Base-by-base conservation (phyloP, 495 filamentous ascomycete species). In the Penicillium diatomitis region DNA sequence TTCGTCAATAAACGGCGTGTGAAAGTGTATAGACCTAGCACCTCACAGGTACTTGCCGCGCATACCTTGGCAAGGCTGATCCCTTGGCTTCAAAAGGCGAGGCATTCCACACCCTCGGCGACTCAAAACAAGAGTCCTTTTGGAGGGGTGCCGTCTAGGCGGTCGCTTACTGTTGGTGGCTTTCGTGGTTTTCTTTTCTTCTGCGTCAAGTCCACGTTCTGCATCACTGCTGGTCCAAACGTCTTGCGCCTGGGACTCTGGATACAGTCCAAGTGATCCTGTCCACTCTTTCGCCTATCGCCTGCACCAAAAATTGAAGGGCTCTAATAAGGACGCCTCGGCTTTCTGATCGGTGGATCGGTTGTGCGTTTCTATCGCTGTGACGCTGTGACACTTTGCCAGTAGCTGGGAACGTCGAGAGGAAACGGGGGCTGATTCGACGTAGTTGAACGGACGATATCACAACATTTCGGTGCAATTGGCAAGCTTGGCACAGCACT, bases 211-310 rank as follows among this genome's bases (percentile, higher is more conserved):
- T 45, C 43, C 48, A 60, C 57, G 49, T 52, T 60, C 46, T 55
- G 28, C 55, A 42, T 37, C 34, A 47, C 43, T 37, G 29, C 43
- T 44, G 33, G 45, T 8, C 31, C 35, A 47, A 12, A 20, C 31
- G 11, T 33, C 41, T 50, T 38, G 20, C 50, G 46, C 50, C 41
- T 38, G 54, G 60, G 55, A 63, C 52, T 50, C 56, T 63, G 57
- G 60, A 63, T 57, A 46, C 31, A 6, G 46, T 55, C 57, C 60
- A 56, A 60, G 41, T 51, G 40, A 51, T 56, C 55, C 57, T 56
- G 57, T 61, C 55, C 53, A 50, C 58, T 61, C 60, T 52, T 63
- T 63, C 48, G 48, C 41, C 45, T 51, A n/a, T 63, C 48, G 48
- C 41, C 45, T 51, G 20, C 35, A 46, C 37, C 10, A 48, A 1